Evolutionary conservation across 169 alveolate genomes (phyloP).

Genomic region (Eimeria brunetti): DNA sequence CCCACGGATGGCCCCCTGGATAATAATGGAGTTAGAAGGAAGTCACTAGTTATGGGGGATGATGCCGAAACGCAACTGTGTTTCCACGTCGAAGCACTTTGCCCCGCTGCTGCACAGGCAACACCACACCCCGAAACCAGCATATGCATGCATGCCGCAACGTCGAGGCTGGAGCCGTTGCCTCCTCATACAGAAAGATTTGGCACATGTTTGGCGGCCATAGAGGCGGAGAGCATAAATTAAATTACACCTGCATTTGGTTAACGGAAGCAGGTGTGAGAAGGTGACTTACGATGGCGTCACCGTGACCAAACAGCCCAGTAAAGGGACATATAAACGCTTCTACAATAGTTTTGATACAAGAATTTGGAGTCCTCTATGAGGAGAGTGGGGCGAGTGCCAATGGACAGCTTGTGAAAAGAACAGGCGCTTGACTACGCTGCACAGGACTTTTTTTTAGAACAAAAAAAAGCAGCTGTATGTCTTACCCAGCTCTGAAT

Average conservation of each 20-base stretch:
- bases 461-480: background rate
- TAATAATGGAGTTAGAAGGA: background rate
- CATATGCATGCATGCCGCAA: background rate
- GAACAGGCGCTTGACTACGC: background rate
- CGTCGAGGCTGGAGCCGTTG: background rate
- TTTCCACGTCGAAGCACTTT: background rate
- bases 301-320: background rate
- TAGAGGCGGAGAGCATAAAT: slow-evolving; percentile 26
- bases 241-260: background rate
- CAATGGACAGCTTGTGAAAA: background rate
- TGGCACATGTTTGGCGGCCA: slow-evolving; percentile 4
- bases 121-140: background rate
- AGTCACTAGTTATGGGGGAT: background rate
- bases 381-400: background rate
- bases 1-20: background rate
- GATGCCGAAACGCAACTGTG: background rate
- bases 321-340: background rate
- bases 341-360: background rate
- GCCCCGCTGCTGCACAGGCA: background rate
- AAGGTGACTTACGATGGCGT: background rate
- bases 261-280: background rate
- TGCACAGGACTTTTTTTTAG: background rate
- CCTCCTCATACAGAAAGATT: background rate
- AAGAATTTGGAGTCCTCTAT: background rate
- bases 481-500: background rate